These are phyloP conservation scores for Corniculantispora saksenae DNA, from an alignment of 2,329 filamentous ascomycete species.

Conservation along the genomic window DNA sequence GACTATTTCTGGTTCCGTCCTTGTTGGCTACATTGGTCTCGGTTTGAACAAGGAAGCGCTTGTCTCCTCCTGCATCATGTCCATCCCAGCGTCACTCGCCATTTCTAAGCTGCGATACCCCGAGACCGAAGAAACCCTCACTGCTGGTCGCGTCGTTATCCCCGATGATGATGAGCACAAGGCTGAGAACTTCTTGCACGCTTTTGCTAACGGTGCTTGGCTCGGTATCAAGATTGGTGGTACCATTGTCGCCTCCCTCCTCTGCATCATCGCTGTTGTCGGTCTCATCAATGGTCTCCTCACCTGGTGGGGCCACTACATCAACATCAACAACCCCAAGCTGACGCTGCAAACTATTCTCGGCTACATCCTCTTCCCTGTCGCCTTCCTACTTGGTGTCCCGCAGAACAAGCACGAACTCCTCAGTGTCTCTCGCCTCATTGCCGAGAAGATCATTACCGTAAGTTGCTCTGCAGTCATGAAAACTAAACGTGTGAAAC, in stretches of 20 bases:
- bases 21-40: slow-evolving; percentile 82
- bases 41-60: slow-evolving; percentile 83
- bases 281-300: slow-evolving; percentile 74
- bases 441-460: slow-evolving; percentile 81
- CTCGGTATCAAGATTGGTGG: slow-evolving; percentile 83
- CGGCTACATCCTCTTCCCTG: slow-evolving; percentile 75
- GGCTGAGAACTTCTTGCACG: slow-evolving; percentile 79
- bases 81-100: slow-evolving; percentile 85
- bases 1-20: slow-evolving; percentile 84
- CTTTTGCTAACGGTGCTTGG: slow-evolving; percentile 83
- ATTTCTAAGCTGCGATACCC: slow-evolving; percentile 89
- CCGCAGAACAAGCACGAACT: slow-evolving; percentile 65
- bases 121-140: slow-evolving; percentile 83
- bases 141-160: slow-evolving; percentile 76
- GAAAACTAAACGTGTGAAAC: background rate
- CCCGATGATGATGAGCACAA: slow-evolving; percentile 76
- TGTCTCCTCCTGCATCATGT: slow-evolving; percentile 93
- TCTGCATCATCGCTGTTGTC: slow-evolving; percentile 80
- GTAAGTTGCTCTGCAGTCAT: slow-evolving; percentile 37
- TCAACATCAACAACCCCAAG: slow-evolving; percentile 69
- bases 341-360: slow-evolving; percentile 73
- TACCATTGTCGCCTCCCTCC: slow-evolving; percentile 77
- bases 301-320: slow-evolving; percentile 80
- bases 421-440: slow-evolving; percentile 73
- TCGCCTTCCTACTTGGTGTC: slow-evolving; percentile 81